These are phyloP conservation scores for Gymnopilus junonius DNA, from an alignment of 768 basidiomycete species.

Conservation along the genomic window DNA sequence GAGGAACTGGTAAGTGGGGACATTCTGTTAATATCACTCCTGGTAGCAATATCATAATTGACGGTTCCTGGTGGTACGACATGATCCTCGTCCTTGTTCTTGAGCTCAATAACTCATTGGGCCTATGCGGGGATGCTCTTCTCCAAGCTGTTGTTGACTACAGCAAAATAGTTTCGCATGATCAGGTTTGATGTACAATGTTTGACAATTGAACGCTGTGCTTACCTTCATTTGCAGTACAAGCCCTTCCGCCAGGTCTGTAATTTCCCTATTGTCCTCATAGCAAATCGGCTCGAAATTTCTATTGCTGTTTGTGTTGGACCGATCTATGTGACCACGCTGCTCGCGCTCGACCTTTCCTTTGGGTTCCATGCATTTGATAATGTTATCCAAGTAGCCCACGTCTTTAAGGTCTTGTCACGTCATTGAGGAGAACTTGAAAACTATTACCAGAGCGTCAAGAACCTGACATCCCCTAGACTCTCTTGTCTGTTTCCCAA, in stretches of 20 bases:
- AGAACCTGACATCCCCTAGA: too few relatives aligned
- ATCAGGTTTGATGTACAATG: conserved; percentile 11
- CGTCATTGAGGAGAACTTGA: conserved; percentile 9
- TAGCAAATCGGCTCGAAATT: conserved; percentile 22
- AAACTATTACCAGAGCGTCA: conserved; percentile 17
- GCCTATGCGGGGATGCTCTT: too few relatives aligned
- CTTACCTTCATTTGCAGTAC: too few relatives aligned
- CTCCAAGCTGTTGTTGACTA: conserved; percentile 16
- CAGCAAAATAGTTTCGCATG: conserved; percentile 19
- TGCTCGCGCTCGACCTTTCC: conserved; percentile 18
- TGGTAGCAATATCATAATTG: conserved; percentile 19
- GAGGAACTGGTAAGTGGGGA: conserved; percentile 14
- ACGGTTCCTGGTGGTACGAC: conserved; percentile 14
- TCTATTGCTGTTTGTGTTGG: too few relatives aligned
- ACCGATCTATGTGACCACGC: conserved; percentile 20
- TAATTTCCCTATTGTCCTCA: conserved; percentile 21
- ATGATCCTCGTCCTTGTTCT: conserved; percentile 6
- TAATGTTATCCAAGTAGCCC: conserved; percentile 18
- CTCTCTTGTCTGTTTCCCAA: too few relatives aligned
- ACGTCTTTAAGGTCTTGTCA: conserved; percentile 17
- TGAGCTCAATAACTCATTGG: conserved; percentile 21
- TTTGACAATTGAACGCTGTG: conserved; percentile 3
- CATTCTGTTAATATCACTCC: conserved; percentile 5
- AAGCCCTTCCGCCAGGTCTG: conserved; percentile 8
- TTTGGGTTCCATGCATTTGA: conserved; percentile 21